Base-by-base conservation (phyloP, 2,329 filamentous ascomycete species). In the Aspergillus phoenicis region DNA sequence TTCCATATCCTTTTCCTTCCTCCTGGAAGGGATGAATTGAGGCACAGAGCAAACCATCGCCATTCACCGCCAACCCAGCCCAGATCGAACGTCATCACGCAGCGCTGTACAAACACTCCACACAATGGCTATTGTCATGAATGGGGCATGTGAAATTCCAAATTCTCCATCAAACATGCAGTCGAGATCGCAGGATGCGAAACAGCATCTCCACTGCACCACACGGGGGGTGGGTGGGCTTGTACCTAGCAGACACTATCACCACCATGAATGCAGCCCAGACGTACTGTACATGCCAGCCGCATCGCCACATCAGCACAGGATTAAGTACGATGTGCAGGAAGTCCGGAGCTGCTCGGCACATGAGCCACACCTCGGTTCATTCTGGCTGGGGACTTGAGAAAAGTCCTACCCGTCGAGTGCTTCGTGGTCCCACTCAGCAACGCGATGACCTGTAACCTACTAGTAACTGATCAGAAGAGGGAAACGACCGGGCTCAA, bases 71-170 rank as follows among this genome's bases (percentile, higher is more conserved):
- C 47, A 51, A 33, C 47, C 26, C 47, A 30, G 47, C 13, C 30
- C 8, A 51, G 11, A 51, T 28, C 47, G 17, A 17, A 20, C n/a
- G 41, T 45, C 41, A 45, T 30, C 47, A 10, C n/a, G 15, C 26
- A 17, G 4, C 26, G 24, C 47, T 8, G 47, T 7, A 17, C 28
- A 33, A 15, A 17, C 17, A 13, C 15, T 48, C 47, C 47, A 30
- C 47, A 51, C 26, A 51, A 30, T 51, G n/a, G 26, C 26, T 28
- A 51, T 51, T 30, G 47, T 58, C 57, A 51, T 57, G 30, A 13
- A 13, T 36, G 55, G 28, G 30, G 55, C 30, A 57, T 45, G 43
- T 38, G 56, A 20, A 62, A 62, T 53, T 59, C 57, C 57, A 41
- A 60, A 57, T 52, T 49, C 47, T 57, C 26, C 45, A 51, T 51